Evolutionary conservation across 2,329 filamentous ascomycete genomes (phyloP).

Genomic region (Fusarium mundagurra): DNA sequence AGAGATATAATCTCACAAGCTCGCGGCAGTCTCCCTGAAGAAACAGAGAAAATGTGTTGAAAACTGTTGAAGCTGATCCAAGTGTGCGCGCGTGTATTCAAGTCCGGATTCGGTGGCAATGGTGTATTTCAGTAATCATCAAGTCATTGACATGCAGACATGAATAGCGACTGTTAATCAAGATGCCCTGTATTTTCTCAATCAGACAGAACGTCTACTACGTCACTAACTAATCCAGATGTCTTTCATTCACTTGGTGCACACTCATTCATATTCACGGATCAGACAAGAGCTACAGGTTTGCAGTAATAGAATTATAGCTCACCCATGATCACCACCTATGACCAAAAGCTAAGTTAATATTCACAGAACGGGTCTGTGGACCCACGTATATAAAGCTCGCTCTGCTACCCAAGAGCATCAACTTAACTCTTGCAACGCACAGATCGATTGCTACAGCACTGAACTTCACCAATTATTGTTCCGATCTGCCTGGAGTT

Average conservation of each 20-base stretch:
- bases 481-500: too few species aligned
- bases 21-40: background rate
- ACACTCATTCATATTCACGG: background rate
- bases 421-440: background rate
- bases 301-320: background rate
- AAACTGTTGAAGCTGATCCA: background rate
- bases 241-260: fast-evolving
- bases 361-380: background rate
- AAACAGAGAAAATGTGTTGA: too few species aligned
- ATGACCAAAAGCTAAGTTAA: too few species aligned
- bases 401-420: background rate
- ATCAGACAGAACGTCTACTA: too few species aligned
- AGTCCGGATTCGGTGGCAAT: background rate
- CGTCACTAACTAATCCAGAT: background rate
- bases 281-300: background rate
- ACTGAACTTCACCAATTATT: background rate
- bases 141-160: background rate
- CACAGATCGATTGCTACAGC: background rate
- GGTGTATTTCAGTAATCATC: background rate
- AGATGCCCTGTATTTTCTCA: background rate
- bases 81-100: background rate
- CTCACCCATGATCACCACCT: background rate
- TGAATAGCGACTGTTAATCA: background rate
- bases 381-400: background rate
- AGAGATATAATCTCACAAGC: background rate